Conservation (phyloP, 495 filamentous ascomycete species). For the Elasticomyces elasticus region DNA sequence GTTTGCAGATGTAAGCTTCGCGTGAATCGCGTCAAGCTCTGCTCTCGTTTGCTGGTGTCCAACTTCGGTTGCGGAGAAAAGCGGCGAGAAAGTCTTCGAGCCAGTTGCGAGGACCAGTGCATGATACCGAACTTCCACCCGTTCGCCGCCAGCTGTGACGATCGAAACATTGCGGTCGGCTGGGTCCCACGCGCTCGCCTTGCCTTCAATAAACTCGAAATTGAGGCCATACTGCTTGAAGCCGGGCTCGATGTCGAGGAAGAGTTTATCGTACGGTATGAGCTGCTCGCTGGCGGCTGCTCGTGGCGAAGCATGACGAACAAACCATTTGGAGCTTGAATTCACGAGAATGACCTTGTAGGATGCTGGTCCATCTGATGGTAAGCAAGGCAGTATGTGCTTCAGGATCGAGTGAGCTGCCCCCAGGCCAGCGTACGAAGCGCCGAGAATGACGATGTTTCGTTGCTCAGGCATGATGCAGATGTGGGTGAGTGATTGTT, state of each 20-base stretch:
- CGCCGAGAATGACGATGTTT: constrained; percentile 30
- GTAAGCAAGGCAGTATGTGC: constrained; percentile 23
- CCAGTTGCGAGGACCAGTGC: constrained; percentile 35
- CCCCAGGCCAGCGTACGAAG: constrained; percentile 22
- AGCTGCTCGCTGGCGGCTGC: constrained; percentile 26
- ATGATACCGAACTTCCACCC: constrained; percentile 30
- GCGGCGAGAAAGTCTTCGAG: constrained; percentile 15
- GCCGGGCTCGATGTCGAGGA: constrained; percentile 23
- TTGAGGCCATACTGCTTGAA: constrained; percentile 27
- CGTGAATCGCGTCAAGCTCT: constrained; percentile 13
- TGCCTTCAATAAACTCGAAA: constrained; percentile 32
- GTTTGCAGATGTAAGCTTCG: constrained; percentile 25
- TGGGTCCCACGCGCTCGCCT: constrained; percentile 29
- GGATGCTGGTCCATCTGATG: constrained; percentile 1
- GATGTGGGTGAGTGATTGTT: too few species aligned
- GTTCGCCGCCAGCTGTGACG: background rate
- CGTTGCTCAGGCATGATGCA: background rate
- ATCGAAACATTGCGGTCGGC: constrained; percentile 26
- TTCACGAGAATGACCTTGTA: constrained; percentile 30
- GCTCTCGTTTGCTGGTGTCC: constrained; percentile 17
- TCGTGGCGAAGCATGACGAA: constrained; percentile 29
- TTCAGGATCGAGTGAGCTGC: constrained; percentile 21
- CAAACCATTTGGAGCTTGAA: constrained; percentile 27
- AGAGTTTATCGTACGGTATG: constrained; percentile 25
- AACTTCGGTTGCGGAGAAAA: constrained; percentile 20